A percentile compares a stretch with the other conserved stretches of the same genome.
Evolutionary conservation across 805 yeast genomes (phyloP).

Genomic region (Zygosaccharomyces bailii): DNA sequence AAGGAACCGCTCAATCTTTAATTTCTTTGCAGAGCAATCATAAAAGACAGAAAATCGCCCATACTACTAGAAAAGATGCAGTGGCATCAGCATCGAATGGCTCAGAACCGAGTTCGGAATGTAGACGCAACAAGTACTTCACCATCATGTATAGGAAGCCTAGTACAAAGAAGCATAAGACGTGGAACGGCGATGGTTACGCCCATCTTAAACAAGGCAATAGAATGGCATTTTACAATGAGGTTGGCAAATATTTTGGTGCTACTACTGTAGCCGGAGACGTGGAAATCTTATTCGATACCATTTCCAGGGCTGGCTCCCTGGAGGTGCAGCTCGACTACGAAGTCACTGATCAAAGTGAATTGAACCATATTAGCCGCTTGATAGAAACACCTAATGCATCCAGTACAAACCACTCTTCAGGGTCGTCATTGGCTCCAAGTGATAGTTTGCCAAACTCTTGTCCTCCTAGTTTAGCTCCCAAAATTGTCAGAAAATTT

Average conservation of each 20-base stretch:
- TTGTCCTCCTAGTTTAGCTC: conserved; percentile 4
- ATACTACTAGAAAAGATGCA: conserved; percentile 3
- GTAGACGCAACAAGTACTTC: conserved; percentile 15
- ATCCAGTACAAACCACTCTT: not conserved
- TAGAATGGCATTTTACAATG: conserved; percentile 28
- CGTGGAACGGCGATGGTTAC: conserved; percentile 93
- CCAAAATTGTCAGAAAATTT: conserved; percentile 16
- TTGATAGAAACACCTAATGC: not conserved
- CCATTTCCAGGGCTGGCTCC: conserved; percentile 48
- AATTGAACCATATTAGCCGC: conserved; percentile 11
- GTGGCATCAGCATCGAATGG: conserved; percentile 8
- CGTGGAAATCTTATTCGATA: conserved; percentile 34
- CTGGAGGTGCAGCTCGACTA: conserved; percentile 63
- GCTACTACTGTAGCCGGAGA: conserved; percentile 17
- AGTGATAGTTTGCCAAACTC: not conserved
- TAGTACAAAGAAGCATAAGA: conserved; percentile 74
- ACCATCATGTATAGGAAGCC: conserved; percentile 66
- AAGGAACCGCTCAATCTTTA: not conserved
- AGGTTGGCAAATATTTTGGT: conserved; percentile 33
- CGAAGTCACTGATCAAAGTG: conserved; percentile 35
- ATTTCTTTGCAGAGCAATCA: not conserved
- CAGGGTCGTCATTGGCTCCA: conserved; percentile 4
- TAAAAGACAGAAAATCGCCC: conserved; percentile 3
- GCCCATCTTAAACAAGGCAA: conserved; percentile 36
- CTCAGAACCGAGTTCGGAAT: not conserved